Base-by-base conservation (phyloP, 164 flowering plant genomes). In the Platanus orientalis region DNA sequence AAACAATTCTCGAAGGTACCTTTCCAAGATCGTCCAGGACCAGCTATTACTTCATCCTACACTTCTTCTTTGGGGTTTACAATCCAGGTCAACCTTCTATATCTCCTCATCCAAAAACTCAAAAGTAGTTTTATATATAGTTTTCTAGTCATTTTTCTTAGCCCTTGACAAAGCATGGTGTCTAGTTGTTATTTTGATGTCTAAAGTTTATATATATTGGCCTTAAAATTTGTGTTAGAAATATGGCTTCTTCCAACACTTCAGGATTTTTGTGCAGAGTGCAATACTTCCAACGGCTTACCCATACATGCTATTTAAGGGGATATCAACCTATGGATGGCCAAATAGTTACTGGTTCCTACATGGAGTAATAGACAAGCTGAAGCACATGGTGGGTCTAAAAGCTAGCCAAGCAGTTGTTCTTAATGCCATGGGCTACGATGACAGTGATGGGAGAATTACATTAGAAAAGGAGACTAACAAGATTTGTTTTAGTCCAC, bases 51-150 rank as follows among this genome's bases (percentile, higher is more conserved):
- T 62, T 79, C 83, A 28, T 71, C 84, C 4, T 77, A 71, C 65
- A 77, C 82, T 49, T 82, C 83, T 60, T 79, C 86, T 25, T 68
- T 75, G 79, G 84, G 86, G 47, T 84, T 80, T 73, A 74, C 86
- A 47, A 76, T 84, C 49, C 85, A 84, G 84, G 84, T 84, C n/a
- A n/a, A n/a, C n/a, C n/a, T n/a, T n/a, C n/a, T n/a, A n/a, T n/a
- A n/a, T n/a, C n/a, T n/a, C n/a, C n/a, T n/a, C n/a, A n/a, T n/a
- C n/a, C n/a, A n/a, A n/a, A n/a, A n/a, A n/a, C n/a, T n/a, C n/a
- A n/a, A n/a, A n/a, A n/a, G n/a, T n/a, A n/a, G n/a, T n/a, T n/a
- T n/a, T n/a, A n/a, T n/a, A n/a, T n/a, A n/a, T n/a, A n/a, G n/a
- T n/a, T n/a, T n/a, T n/a, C n/a, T n/a, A n/a, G n/a, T n/a, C n/a